Evolutionary conservation across 2,329 filamentous ascomycete genomes (phyloP), one percentile per base, ranked within the genome.

Genomic region (Fusarium sp.): DNA sequence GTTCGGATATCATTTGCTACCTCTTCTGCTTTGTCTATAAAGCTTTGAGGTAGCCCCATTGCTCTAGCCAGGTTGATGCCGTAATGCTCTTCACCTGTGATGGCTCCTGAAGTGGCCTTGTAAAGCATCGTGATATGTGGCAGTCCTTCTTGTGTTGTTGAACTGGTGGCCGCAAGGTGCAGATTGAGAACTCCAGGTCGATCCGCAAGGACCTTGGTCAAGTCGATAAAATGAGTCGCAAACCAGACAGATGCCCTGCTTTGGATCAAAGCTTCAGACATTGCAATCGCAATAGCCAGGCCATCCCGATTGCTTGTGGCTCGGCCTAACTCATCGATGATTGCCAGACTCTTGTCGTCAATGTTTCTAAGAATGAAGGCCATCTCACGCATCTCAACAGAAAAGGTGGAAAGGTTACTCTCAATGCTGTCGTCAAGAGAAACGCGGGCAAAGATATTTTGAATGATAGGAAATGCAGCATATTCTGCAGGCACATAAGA

Each of bases 361-460:
- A 98, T 88, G 75, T 97, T 97, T 55, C 87, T 86, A 2, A 98
- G 81, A 57, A 99, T 98, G 77, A 97, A 97, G 0, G 94, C 94
- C 82, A 95, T 97, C 75, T 98, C 96, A 44, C 93, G 88, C 96
- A 99, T 98, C 79, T 99, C 96, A 0, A 94, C 87, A 0, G 94
- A 93, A 77, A 98, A 99, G 0, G 94, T 97, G 0, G 95, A 98
- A 25, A 97, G 88, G 68, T 97, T 98, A 18, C 92, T 91, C 81
- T 97, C 93, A 24, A 97, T 91, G 67, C 87, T 93, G 78, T 98
- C 94, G 59, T 97, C 92, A 42, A 93, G 92, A 0, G 94, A 95
- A 11, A 97, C 86, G 4, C 96, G 88, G 0, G 96, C 93, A 79
- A 99, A 98, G 0, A 99, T 86, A 65, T 94, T 93, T 67, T 92